These are phyloP conservation scores for Pachyrhizus erosus DNA, from an alignment of 306 rosid genomes.

Conservation along the genomic window DNA sequence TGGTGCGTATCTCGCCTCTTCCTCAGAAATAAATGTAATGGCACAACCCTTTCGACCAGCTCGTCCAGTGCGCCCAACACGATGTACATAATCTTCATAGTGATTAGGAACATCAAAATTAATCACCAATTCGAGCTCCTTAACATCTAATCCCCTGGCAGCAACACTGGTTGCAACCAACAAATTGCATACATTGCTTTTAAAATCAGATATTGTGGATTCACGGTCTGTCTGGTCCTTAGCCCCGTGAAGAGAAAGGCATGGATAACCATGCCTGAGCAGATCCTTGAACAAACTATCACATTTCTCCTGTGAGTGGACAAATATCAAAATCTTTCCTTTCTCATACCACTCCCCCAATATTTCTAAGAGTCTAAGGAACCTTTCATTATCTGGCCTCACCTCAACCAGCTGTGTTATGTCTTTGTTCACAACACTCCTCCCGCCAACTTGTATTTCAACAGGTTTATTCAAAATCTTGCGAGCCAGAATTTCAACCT, in stretches of 20 bases:
- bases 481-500: slow-evolving; percentile 90
- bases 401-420: slow-evolving; percentile 84
- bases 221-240: slow-evolving; percentile 96
- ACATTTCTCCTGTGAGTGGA: slow-evolving; percentile 91
- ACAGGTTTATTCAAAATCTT: slow-evolving; percentile 84
- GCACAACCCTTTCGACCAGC: slow-evolving; percentile 97
- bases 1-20: slow-evolving; percentile 88
- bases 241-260: slow-evolving; percentile 92
- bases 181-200: slow-evolving; percentile 87
- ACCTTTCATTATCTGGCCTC: slow-evolving; percentile 82
- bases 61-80: slow-evolving; percentile 95
- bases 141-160: slow-evolving; percentile 93
- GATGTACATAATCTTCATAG: slow-evolving; percentile 96
- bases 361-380: slow-evolving; percentile 81
- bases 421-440: slow-evolving; percentile 97
- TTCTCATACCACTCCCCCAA: slow-evolving; percentile 95
- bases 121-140: slow-evolving; percentile 93
- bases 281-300: slow-evolving; percentile 86
- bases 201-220: slow-evolving; percentile 89
- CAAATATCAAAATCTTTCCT: slow-evolving; percentile 91
- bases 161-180: slow-evolving; percentile 90
- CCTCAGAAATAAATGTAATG: slow-evolving; percentile 88
- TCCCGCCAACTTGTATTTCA: slow-evolving; percentile 94
- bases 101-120: slow-evolving; percentile 94
- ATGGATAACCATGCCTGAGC: slow-evolving; percentile 88